Evolutionary conservation across 495 filamentous ascomycete genomes (phyloP).

Genomic region (Aspergillus haitiensis): DNA sequence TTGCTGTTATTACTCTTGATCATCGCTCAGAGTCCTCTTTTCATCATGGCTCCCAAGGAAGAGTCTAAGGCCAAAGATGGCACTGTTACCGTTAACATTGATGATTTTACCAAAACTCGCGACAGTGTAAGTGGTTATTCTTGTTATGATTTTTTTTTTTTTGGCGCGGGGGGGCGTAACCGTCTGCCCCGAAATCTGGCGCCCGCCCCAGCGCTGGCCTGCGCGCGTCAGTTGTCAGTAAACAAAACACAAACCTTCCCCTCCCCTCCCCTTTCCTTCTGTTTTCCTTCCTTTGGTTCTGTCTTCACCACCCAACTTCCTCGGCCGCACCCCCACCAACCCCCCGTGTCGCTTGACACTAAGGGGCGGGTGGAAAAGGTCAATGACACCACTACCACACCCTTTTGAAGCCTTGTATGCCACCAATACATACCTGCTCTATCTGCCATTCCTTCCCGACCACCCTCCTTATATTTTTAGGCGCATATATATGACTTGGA

Average conservation of each 20-base stretch:
- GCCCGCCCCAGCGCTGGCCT: conserved; percentile 4
- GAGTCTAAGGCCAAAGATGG: conserved; percentile 34
- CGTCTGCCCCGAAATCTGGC: conserved; percentile 1
- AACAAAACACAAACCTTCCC: conserved; percentile 8
- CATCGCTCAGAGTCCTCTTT: not conserved
- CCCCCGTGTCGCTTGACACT: not conserved
- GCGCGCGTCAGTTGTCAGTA: conserved; percentile 21
- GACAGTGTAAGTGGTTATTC: conserved; percentile 57
- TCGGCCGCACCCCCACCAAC: not conserved
- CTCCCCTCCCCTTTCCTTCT: not conserved
- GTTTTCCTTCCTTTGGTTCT: conserved; percentile 5
- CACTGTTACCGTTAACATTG: conserved; percentile 52
- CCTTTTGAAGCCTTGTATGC: not conserved
- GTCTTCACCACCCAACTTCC: not conserved
- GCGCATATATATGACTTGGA: too few relatives aligned
- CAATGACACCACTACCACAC: not conserved
- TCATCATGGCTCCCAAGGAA: conserved; percentile 37
- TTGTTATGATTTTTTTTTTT: conserved; percentile 18
- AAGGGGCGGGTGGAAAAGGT: not conserved
- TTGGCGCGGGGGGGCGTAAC: conserved; percentile 2
- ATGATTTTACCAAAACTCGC: conserved; percentile 62
- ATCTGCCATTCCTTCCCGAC: too few relatives aligned
- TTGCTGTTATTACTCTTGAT: conserved; percentile 22
- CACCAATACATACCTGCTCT: not conserved
- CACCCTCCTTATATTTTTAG: too few relatives aligned